Percentiles rank a stretch among this genome's conserved stretches.
Conservation (phyloP, 2,329 filamentous ascomycete species). For the Colletotrichum camelliae region DNA sequence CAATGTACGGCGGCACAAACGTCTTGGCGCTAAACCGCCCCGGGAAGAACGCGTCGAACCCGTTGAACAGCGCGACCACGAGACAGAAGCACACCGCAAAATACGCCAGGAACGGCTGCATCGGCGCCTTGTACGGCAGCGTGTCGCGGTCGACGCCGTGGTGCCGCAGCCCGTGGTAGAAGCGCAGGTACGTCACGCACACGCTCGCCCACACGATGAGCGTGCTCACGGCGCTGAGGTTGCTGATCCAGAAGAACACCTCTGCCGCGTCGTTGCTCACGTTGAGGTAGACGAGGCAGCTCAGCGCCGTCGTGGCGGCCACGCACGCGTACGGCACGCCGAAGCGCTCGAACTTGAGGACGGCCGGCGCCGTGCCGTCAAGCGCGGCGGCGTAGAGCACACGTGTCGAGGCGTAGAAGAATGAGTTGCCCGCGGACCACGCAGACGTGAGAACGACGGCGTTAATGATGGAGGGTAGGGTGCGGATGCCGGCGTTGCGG, state of each 20-base stretch:
- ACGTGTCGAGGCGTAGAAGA: slow-evolving; percentile 63
- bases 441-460: slow-evolving; percentile 77
- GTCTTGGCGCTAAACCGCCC: slow-evolving; percentile 45
- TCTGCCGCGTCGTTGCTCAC: slow-evolving; percentile 51
- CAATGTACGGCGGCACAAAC: slow-evolving; percentile 74
- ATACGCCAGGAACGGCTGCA: slow-evolving; percentile 73
- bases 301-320: slow-evolving; percentile 58
- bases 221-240: slow-evolving; percentile 70
- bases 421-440: slow-evolving; percentile 73
- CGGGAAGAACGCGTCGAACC: slow-evolving; percentile 75
- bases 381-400: slow-evolving; percentile 65
- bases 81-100: slow-evolving; percentile 66
- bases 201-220: slow-evolving; percentile 73
- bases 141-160: slow-evolving; percentile 69
- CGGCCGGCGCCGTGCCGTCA: slow-evolving; percentile 61
- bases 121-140: slow-evolving; percentile 68
- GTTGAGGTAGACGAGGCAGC: slow-evolving; percentile 69
- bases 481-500: slow-evolving; percentile 68
- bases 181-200: slow-evolving; percentile 72
- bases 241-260: slow-evolving; percentile 54
- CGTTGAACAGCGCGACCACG: slow-evolving; percentile 73
- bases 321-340: slow-evolving; percentile 16
- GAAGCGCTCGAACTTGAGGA: slow-evolving; percentile 59
- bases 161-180: slow-evolving; percentile 68
- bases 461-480: slow-evolving; percentile 76